These are phyloP conservation scores for Polyplosphaeria fusca DNA, from an alignment of 495 filamentous ascomycete species.

Conservation along the genomic window DNA sequence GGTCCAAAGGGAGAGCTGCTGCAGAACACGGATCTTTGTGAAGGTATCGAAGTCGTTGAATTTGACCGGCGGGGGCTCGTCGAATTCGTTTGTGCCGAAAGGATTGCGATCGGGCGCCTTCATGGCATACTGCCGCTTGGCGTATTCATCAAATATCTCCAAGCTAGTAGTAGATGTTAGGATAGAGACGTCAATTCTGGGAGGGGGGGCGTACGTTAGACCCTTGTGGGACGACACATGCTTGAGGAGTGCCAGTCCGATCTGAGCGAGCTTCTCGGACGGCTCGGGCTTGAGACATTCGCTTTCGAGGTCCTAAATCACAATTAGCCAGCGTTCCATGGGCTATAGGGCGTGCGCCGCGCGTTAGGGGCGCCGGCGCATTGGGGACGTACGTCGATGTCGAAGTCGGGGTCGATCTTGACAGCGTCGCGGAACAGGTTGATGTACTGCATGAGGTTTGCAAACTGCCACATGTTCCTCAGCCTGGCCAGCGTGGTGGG, in stretches of 20 bases:
- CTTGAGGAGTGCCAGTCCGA: conserved; percentile 87
- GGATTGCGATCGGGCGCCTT: conserved; percentile 81
- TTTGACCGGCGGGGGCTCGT: no score
- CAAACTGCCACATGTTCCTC: conserved; percentile 91
- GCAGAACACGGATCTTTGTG: conserved; percentile 81
- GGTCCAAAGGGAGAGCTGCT: conserved; percentile 88
- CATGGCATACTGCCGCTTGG: conserved; percentile 80
- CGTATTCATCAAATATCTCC: conserved; percentile 92
- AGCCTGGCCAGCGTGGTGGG: conserved; percentile 61
- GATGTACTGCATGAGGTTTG: conserved; percentile 90
- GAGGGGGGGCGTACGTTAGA: conserved; percentile 65
- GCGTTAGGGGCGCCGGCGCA: conserved; percentile 2
- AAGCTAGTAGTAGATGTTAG: conserved; percentile 51
- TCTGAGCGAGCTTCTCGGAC: conserved; percentile 70
- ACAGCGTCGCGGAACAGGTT: conserved; percentile 81
- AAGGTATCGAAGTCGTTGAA: conserved; percentile 82
- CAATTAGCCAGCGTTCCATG: conserved; percentile 10
- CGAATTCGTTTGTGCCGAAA: conserved; percentile 73
- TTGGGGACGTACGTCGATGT: conserved; percentile 68
- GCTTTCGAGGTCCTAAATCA: conserved; percentile 75
- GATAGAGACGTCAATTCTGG: background rate
- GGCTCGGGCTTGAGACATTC: conserved; percentile 76
- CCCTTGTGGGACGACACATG: conserved; percentile 91
- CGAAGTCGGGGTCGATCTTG: conserved; percentile 81
- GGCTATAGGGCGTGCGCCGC: background rate